Percentiles rank a stretch among this genome's conserved stretches.
phyloP scores from a whole-genome alignment of 768 basidiomycete genomes.

The Phlebiopsis flavidoalba region DNA sequence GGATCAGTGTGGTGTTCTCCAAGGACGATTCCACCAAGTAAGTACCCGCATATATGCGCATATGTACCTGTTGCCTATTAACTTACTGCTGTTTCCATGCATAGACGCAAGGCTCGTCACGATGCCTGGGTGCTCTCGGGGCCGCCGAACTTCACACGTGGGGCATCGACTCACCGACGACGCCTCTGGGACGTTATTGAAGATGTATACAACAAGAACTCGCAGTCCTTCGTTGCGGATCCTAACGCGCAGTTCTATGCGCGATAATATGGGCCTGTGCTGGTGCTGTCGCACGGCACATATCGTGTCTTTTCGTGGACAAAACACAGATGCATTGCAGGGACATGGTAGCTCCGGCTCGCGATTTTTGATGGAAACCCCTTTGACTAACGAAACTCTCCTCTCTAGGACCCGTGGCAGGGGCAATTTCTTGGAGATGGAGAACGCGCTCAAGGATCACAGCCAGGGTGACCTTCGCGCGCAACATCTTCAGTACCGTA shows the following conservation, averaged over 20 bases:
- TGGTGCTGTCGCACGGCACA: slow-evolving; percentile 19
- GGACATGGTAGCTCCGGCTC: slow-evolving; percentile 27
- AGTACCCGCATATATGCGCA: too few relatives aligned
- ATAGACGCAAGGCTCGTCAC: not conserved
- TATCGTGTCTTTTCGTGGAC: slow-evolving; percentile 26
- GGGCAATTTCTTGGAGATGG: slow-evolving; percentile 16
- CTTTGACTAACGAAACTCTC: not conserved
- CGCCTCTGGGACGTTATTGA: slow-evolving; percentile 29
- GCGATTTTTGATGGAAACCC: too few relatives aligned
- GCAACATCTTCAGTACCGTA: slow-evolving; percentile 12
- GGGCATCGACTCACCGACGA: slow-evolving; percentile 25
- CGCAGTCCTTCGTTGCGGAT: not conserved
- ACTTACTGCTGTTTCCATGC: too few relatives aligned
- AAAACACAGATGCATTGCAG: slow-evolving; percentile 22
- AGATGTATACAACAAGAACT: slow-evolving; percentile 22
- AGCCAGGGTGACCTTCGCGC: slow-evolving; percentile 1
- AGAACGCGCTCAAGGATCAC: slow-evolving; percentile 5
- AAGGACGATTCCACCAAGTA: too few relatives aligned
- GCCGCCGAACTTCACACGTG: slow-evolving; percentile 28
- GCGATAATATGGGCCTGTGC: slow-evolving; percentile 30
- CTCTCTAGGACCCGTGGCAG: slow-evolving; percentile 1
- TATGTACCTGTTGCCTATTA: too few relatives aligned
- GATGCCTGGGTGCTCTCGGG: slow-evolving; percentile 21
- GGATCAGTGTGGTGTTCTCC: slow-evolving; percentile 17
- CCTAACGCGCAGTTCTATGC: slow-evolving; percentile 21